phyloP scores from a whole-genome alignment of 2,329 filamentous ascomycete species.

The Fusarium ramigenum region DNA sequence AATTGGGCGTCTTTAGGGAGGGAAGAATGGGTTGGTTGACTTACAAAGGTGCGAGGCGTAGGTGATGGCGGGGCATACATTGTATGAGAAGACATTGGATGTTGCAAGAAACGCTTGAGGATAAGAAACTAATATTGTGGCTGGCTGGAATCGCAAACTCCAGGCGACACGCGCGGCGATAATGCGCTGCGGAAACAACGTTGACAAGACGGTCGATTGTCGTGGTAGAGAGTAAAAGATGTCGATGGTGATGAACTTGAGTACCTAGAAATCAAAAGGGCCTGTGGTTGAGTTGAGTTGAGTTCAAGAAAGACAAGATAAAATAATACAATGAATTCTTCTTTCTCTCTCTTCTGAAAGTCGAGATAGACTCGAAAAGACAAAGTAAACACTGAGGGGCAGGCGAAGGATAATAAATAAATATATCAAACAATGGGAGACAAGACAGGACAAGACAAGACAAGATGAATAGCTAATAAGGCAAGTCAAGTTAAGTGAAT shows the following conservation, averaged over 20 bases:
- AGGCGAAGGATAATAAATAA: slow-evolving; percentile 38
- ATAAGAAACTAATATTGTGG: background rate
- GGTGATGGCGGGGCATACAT: background rate
- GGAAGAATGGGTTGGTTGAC: background rate
- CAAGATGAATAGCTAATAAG: background rate
- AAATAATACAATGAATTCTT: background rate
- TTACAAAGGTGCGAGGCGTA: slow-evolving; percentile 29
- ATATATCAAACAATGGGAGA: slow-evolving; percentile 35
- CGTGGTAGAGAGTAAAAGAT: background rate
- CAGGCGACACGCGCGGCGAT: background rate
- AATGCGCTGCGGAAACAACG: background rate
- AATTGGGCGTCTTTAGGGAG: background rate
- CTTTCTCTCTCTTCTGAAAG: background rate
- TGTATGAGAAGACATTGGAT: slow-evolving; percentile 12
- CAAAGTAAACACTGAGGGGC: slow-evolving; percentile 16
- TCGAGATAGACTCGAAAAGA: background rate
- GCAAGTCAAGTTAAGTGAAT: slow-evolving; percentile 2
- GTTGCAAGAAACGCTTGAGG: background rate
- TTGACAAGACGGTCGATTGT: background rate
- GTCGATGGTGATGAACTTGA: background rate
- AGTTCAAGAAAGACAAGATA: background rate
- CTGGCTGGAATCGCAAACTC: background rate
- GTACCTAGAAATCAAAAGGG: background rate
- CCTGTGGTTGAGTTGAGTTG: background rate
- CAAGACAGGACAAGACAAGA: background rate